Conservation (phyloP, 2,329 filamentous ascomycete species). For the Colletotrichum coccodes region DNA sequence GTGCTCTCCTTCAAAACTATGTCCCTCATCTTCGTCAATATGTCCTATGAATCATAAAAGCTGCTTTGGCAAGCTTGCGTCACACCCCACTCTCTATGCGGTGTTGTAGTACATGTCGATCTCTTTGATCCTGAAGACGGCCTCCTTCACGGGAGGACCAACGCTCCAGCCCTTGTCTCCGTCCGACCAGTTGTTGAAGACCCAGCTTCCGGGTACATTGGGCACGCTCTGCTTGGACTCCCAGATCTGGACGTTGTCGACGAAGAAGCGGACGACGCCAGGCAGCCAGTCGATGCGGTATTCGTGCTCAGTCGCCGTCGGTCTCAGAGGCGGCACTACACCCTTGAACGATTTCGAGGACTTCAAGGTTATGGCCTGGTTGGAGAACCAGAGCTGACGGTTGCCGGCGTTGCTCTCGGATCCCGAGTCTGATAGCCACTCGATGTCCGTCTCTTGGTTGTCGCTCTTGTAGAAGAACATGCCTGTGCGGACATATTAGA, state of each 20-base stretch:
- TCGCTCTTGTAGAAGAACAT: constrained; percentile 44
- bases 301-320: constrained; percentile 42
- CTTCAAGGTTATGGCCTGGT: constrained; percentile 39
- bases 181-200: constrained; percentile 46
- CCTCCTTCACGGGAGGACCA: constrained; percentile 39
- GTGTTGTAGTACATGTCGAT: constrained; percentile 44
- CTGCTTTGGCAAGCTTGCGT: neutral
- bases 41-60: neutral
- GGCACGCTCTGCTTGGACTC: constrained; percentile 39
- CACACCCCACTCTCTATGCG: neutral
- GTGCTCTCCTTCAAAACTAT: neutral
- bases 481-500: constrained; percentile 32
- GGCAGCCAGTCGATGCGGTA: constrained; percentile 44
- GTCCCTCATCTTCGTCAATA: neutral
- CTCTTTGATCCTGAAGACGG: constrained; percentile 32
- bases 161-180: constrained; percentile 42
- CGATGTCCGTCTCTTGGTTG: constrained; percentile 43
- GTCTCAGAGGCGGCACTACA: constrained; percentile 32
- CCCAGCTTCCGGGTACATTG: constrained; percentile 38
- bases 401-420: constrained; percentile 39
- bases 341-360: constrained; percentile 29
- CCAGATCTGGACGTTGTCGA: constrained; percentile 40
- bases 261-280: constrained; percentile 36
- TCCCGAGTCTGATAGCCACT: constrained; percentile 42
- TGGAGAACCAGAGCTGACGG: constrained; percentile 42